Conservation (phyloP, 2,329 filamentous ascomycete species). For the Bisporella sp. region DNA sequence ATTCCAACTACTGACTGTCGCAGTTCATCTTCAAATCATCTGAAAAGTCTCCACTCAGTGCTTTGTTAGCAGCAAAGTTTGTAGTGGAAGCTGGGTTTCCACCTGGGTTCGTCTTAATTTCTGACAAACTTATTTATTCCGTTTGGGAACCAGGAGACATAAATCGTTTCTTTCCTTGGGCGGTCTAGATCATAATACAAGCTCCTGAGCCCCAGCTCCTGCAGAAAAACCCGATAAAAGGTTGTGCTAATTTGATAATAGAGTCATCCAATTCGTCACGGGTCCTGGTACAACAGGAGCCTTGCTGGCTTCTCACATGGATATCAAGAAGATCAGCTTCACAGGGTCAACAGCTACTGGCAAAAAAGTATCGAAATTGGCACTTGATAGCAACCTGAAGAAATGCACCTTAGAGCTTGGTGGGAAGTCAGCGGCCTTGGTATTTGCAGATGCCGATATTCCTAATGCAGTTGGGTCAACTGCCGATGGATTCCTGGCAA, state of each 20-base stretch:
- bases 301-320: conserved; percentile 30
- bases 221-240: too few species aligned
- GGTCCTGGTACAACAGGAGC: conserved; percentile 33
- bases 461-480: conserved; percentile 37
- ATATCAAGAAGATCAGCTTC: conserved; percentile 33
- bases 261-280: conserved; percentile 32
- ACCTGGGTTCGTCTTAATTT: too few species aligned
- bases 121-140: too few species aligned
- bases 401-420: conserved; percentile 35
- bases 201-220: too few species aligned
- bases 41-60: conserved; percentile 52
- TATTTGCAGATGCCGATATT: conserved; percentile 36
- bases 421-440: conserved; percentile 35
- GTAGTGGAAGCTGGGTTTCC: conserved; percentile 21
- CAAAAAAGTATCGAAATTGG: conserved; percentile 32
- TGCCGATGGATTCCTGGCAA: conserved; percentile 50
- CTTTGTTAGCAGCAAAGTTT: conserved; percentile 36
- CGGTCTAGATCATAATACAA: too few species aligned
- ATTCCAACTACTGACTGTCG: not conserved
- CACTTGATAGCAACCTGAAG: conserved; percentile 33
- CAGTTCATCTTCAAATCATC: conserved; percentile 52
- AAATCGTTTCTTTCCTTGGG: too few species aligned
- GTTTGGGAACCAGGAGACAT: too few species aligned
- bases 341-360: conserved; percentile 31
- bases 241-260: conserved; percentile 13